Evolutionary conservation across 1,284 basidiomycete genomes (phyloP).

Genomic region (Pisolithus thermaeus): DNA sequence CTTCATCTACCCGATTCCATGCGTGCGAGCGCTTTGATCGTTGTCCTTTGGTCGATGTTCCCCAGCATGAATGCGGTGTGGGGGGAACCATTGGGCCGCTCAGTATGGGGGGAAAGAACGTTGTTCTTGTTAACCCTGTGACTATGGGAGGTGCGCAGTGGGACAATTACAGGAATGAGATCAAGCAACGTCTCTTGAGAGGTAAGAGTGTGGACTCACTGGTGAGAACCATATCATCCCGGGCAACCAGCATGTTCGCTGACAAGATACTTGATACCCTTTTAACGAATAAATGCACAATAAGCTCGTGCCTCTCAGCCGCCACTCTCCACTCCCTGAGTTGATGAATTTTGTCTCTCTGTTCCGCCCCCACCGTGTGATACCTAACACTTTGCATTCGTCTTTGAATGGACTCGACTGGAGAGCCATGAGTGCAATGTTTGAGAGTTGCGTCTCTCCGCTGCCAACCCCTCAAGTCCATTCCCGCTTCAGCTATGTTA

Average conservation of each 20-base stretch:
- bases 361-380: conserved; percentile 68
- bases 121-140: conserved; percentile 76
- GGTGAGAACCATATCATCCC: conserved; percentile 34
- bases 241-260: background rate
- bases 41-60: conserved; percentile 58
- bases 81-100: conserved; percentile 10
- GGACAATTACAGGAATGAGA: conserved; percentile 52
- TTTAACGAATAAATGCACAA: background rate
- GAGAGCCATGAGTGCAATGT: conserved; percentile 62
- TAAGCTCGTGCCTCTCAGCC: conserved; percentile 76
- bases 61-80: conserved; percentile 14
- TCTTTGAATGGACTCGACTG: conserved; percentile 61
- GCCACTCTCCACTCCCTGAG: conserved; percentile 85
- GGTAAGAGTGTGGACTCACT: conserved; percentile 51
- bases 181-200: conserved; percentile 27
- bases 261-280: background rate
- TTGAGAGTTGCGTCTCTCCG: conserved; percentile 46
- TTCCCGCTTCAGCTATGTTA: conserved; percentile 9
- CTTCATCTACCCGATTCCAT: conserved; percentile 71
- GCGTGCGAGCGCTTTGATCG: conserved; percentile 83
- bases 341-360: conserved; percentile 72
- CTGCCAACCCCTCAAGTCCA: conserved; percentile 4
- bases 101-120: conserved; percentile 43
- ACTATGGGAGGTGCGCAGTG: conserved; percentile 58
- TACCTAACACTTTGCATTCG: conserved; percentile 76